These are phyloP conservation scores for Arabidopsis lyrata DNA, from an alignment of 441 rosid genomes.

Conservation along the genomic window DNA sequence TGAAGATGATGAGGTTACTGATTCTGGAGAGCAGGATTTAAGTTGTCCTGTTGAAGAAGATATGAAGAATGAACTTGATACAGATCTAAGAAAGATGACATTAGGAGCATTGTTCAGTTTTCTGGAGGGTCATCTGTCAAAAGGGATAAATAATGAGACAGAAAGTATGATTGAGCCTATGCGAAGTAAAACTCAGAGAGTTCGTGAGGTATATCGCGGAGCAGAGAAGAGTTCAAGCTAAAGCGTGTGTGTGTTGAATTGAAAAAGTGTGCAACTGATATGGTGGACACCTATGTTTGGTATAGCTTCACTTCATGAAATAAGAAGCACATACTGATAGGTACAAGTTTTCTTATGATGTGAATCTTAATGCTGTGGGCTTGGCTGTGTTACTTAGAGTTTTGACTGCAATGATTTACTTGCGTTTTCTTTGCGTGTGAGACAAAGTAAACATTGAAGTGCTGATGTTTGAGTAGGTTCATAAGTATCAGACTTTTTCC, in stretches of 20 bases:
- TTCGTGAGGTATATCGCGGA: slow-evolving; percentile 47
- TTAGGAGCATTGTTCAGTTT: slow-evolving; percentile 57
- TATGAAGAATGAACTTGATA: slow-evolving; percentile 1
- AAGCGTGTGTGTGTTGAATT: neutral
- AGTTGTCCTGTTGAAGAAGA: slow-evolving; percentile 8
- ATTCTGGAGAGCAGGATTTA: neutral
- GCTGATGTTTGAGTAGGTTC: neutral
- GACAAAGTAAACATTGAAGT: neutral
- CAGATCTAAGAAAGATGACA: slow-evolving; percentile 54
- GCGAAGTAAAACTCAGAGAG: slow-evolving; percentile 48
- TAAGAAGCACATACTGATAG: neutral
- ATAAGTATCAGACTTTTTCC: neutral
- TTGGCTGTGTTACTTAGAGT: neutral
- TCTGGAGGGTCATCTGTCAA: slow-evolving; percentile 53
- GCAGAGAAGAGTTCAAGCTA: slow-evolving; percentile 48
- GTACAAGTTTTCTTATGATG: neutral
- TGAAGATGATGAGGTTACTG: neutral
- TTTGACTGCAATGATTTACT: slow-evolving; percentile 8
- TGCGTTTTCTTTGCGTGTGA: neutral
- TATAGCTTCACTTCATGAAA: neutral
- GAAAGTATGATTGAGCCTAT: slow-evolving; percentile 57
- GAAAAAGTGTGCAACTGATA: neutral
- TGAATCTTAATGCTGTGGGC: slow-evolving; percentile 1
- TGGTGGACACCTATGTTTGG: neutral
- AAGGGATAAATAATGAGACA: slow-evolving; percentile 49